phyloP scores from a whole-genome alignment of 75 land plant genomes.

The Sequoiadendron giganteum region DNA sequence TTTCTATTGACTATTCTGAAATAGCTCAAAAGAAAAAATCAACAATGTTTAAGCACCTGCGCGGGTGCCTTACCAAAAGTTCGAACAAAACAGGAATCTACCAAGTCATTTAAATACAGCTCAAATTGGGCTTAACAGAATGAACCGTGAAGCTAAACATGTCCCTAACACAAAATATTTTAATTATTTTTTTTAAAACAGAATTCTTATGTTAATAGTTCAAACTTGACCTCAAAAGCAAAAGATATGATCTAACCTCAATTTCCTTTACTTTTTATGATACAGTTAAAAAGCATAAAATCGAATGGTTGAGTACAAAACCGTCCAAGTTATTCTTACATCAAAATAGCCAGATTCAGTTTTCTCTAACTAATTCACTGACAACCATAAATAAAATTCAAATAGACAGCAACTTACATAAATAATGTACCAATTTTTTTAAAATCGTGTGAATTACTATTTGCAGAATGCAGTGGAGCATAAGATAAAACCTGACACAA shows the following conservation, averaged over 20 bases:
- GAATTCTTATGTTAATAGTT: not conserved
- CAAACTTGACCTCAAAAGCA: not conserved
- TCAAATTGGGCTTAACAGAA: not conserved
- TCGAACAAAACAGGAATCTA: not conserved
- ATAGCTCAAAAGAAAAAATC: not conserved
- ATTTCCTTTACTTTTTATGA: not conserved
- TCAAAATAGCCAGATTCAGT: not conserved
- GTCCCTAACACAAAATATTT: not conserved
- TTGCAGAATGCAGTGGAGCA: not conserved
- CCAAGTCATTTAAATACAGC: not conserved
- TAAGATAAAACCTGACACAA: not conserved
- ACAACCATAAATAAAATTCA: not conserved
- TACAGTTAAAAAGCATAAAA: not conserved
- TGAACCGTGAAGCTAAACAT: not conserved
- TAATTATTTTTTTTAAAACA: no score
- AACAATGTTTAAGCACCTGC: not conserved
- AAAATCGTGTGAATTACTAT: not conserved
- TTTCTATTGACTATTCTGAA: not conserved
- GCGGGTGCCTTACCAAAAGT: not conserved
- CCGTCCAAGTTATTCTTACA: no score
- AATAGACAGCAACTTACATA: not conserved
- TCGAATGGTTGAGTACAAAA: not conserved
- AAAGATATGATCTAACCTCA: not conserved
- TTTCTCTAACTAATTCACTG: not conserved
- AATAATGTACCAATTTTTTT: not conserved